Base-by-base conservation (phyloP, 2,329 filamentous ascomycete genomes). In the Curvularia verruculosa region DNA sequence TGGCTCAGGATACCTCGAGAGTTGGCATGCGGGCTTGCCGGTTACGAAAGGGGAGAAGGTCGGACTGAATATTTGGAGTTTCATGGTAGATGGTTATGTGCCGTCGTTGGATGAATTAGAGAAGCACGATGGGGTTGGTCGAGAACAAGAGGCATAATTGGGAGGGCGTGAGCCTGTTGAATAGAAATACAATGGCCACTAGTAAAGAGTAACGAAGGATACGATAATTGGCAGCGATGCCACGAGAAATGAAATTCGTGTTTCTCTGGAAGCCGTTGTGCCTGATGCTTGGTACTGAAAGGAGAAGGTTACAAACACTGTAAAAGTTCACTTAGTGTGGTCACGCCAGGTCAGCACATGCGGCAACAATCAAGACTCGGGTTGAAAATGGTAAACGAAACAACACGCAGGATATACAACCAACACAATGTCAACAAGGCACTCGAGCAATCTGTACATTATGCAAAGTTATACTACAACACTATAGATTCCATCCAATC, bases 51-150 rank as follows among this genome's bases (percentile, higher is more conserved):
- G 85, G 2, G 78, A 75, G 36, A 87, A 88, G 76, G 79, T 87
- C 54, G 85, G 85, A 0, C 71, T 87, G 73, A 87, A 88, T 74
- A 85, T 88, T 59, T 88, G 85, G 85, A 86, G 82, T 72, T 87
- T 84, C 84, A 83, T 81, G 70, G 82, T 85, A 72, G 66, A 72
- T 18, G 69, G 67, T 5, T 71, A 65, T 56, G 61, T 68, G 39
- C 64, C 67, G 13, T 21, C 28, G 19, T 40, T 48, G 18, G 60
- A 60, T 36, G 31, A 55, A 23, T 46, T 3, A 23, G 6, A 18
- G 21, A 13, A 24, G n/a, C 23, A 15, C 26, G 19, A 24, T 9
- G 18, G 28, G 36, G 15, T 5, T 6, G 3, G 21, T 15, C 12
- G 26, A 41, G 26, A 18, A 28, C 3, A 26, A 21, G 9, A 40